Base-by-base conservation (phyloP, 441 rosid genomes). In the Gossypium davidsonii region DNA sequence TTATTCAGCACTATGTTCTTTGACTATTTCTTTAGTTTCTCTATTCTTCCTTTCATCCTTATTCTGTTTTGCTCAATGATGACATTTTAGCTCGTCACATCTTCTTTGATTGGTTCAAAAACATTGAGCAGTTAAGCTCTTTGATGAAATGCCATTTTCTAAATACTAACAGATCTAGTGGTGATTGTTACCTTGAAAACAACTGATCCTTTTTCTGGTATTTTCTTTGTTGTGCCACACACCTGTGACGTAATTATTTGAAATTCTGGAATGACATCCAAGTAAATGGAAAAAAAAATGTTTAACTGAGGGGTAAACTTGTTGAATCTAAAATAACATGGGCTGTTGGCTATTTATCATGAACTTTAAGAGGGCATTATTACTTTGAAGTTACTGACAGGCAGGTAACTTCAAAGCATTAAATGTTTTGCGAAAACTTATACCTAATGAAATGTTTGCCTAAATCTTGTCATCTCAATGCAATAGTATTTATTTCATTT, bases 371-470 rank as follows among this genome's bases (percentile, higher is more conserved):
- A 14, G 18, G 55, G 53, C 25, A 65, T 4, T 64, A 42, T 64
- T 64, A 42, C 53, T 64, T 64, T 42, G 10, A 64, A 42, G 70
- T 21, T 65, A 11, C 34, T 65, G 68, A 12, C 55, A 65, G 25
- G 53, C 18, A 11, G 69, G 53, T 51, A 64, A 44, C 14, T 20
- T 48, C 21, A 48, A 67, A 48, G 14, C 14, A 14, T 48, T 48
- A 67, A 49, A 25, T 7, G 17, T 2, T 48, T 14, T 67, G 10
- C 9, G 4, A 25, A 67, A 49, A 31, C 57, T 25, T 23, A 66
- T 25, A 21, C 57, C 37, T 67, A 48, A 42, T 25, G 20, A 67
- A 48, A n/a, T 49, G 57, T 67, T 67, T 25, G 57, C 21, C 58
- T 25, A 49, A 23, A 7, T 25, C 44, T 67, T 67, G 14, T 48